Evolutionary conservation across 768 basidiomycete species (phyloP), one percentile per base, ranked within the genome.

Genomic region (Hypholoma fasciculare): DNA sequence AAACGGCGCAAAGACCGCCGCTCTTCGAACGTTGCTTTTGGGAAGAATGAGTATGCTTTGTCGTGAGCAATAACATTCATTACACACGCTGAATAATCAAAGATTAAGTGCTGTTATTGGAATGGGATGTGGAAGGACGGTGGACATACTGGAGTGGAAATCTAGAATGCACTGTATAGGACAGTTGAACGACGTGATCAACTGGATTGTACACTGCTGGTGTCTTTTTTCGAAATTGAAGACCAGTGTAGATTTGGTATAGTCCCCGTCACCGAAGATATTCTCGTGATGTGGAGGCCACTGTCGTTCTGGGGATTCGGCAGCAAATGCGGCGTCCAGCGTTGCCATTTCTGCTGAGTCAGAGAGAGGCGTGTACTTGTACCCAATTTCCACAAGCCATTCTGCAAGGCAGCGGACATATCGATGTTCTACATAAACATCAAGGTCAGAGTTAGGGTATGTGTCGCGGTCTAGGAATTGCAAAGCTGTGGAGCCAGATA

Each of bases 141-240:
- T 3, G 30, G 34, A 38, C 53, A 47, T 54, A 54, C 54, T 46
- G 19, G 53, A 54, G n/a, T 54, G 53, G 7, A 54, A 54, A 16
- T 44, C 19, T 1, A 54, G 39, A 17, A 54, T 44, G n/a, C 44
- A 30, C 37, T 30, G 30, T 30, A 54, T 11, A 20, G 53, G 53
- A 0, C 42, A 46, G 4, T n/a, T 34, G 13, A 34, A 37, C 17
- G 53, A 46, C 16, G 43, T 54, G 17, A 54, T 46, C 43, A 54
- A 34, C 20, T 54, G 53, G 11, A 54, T 54, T 44, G 44, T 54
- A 30, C 53, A 27, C 20, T 36, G 16, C 14, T 26, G 53, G 30
- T 37, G 17, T 23, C 40, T 7, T 19, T 54, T 54, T 44, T 54
- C 43, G 17, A 54, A 54, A 39, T 46, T 47, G 37, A 54, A 47